Base-by-base conservation (phyloP, 1,284 basidiomycete species). In the Earliella scabrosa region DNA sequence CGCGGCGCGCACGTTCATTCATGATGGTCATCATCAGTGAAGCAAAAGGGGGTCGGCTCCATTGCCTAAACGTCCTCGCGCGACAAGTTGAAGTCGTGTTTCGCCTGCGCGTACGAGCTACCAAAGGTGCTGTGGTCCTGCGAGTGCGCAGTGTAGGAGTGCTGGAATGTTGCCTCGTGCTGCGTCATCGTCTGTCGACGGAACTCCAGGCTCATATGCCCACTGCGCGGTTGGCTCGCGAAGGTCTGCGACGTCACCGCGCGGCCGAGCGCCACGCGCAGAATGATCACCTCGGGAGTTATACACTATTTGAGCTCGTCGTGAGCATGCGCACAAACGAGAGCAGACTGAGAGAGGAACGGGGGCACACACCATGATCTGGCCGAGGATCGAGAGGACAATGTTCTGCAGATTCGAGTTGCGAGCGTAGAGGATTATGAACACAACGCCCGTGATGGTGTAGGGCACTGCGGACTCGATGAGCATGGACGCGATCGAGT, bases 391-490 rank as follows among this genome's bases (percentile, higher is more conserved):
- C 1, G 66, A 66, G 4, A 72, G 56, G 59, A 70, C 65, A 38
- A 68, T 54, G 46, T 59, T 58, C 51, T 51, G 43, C 7, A 47
- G 56, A 43, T 57, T 45, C 32, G 59, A 49, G 54, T 64, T 66
- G 13, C 63, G 54, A 16, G 64, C 63, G 52, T 69, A 73, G 3
- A 67, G 60, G 36, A 68, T 63, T 45, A 74, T 61, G 59, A 72
- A 71, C 21, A 73, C 50, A 9, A 73, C 40, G 16, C 68, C 65
- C 48, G 66, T 58, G 38, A 66, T 48, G 11, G 71, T 63, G 54
- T 70, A 73, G 18, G 72, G 61, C 40, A 65, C 57, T 9, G 69
- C 70, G 35, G 68, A 71, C 57, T 74, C 73, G 48, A 73, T 58
- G 18, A 74, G 52, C 63, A 75, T 70, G 18, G 70, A 56, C 6